Conservation (phyloP, 78 protist genomes). For the Tieghemostelium lacteum region DNA sequence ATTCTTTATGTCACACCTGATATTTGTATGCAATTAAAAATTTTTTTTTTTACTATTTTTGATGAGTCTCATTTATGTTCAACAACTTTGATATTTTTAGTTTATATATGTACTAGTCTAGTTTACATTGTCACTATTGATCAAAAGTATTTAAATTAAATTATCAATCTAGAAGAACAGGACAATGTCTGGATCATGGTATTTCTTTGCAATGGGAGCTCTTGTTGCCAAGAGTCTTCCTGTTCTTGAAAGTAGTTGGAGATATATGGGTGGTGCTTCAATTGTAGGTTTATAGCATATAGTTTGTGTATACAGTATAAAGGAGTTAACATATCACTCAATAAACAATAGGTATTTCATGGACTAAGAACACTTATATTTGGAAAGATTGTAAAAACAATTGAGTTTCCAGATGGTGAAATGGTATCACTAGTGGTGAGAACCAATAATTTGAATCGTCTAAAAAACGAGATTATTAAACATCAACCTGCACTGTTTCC, state of each 20-base stretch:
- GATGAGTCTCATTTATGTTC: too few species aligned
- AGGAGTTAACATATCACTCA: too few species aligned
- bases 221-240: slow-evolving; percentile 17
- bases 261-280: slow-evolving; percentile 48
- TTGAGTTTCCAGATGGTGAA: slow-evolving; percentile 77
- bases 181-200: slow-evolving; percentile 17
- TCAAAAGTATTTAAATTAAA: too few species aligned
- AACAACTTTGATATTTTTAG: too few species aligned
- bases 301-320: too few species aligned
- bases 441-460: slow-evolving; percentile 48
- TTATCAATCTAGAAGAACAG: too few species aligned
- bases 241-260: slow-evolving; percentile 53
- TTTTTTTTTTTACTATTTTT: too few species aligned
- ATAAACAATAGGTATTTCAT: slow-evolving; percentile 64
- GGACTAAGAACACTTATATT: slow-evolving; percentile 48
- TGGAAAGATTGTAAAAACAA: slow-evolving; percentile 53
- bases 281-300: not conserved
- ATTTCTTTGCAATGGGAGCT: slow-evolving; percentile 45
- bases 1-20: too few species aligned
- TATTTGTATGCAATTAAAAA: too few species aligned
- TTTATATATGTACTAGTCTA: too few species aligned
- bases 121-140: too few species aligned
- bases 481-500: slow-evolving; percentile 75
- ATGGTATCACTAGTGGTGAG: slow-evolving; percentile 63
- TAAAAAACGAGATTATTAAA: slow-evolving; percentile 60